phyloP scores from a whole-genome alignment of 257 asterid genomes.

The Solanum piurae region DNA sequence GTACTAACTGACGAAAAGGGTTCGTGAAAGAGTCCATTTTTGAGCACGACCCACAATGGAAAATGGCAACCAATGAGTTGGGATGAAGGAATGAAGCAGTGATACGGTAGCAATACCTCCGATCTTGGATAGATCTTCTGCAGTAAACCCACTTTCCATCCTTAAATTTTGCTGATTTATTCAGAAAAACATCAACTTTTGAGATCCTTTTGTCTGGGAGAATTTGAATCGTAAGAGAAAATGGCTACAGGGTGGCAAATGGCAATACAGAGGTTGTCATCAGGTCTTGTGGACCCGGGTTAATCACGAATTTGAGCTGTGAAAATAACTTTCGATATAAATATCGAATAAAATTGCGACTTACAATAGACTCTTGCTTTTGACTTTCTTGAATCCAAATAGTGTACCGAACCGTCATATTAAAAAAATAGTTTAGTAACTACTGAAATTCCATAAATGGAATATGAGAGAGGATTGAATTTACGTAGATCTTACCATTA shows the following conservation, averaged over 20 bases:
- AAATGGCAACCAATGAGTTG: conserved; percentile 95
- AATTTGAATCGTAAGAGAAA: background rate
- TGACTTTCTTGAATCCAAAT: background rate
- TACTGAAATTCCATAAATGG: no score
- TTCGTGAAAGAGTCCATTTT: conserved; percentile 95
- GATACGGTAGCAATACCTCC: conserved; percentile 98
- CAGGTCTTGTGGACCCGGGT: background rate
- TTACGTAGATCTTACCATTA: rapidly evolving
- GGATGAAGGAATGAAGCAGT: conserved; percentile 80
- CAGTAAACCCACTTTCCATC: conserved; percentile 37
- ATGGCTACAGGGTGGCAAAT: background rate
- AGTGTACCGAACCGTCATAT: background rate
- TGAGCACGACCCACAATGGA: conserved; percentile 97
- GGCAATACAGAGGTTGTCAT: background rate
- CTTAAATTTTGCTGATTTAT: background rate
- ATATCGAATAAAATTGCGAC: no score
- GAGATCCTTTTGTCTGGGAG: background rate
- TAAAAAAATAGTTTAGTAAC: no score
- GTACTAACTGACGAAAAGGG: conserved; percentile 85
- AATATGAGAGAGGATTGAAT: no score
- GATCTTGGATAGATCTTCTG: conserved; percentile 78
- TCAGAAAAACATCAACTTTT: background rate
- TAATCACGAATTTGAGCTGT: background rate
- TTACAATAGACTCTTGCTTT: no score
- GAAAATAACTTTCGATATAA: no score